These are phyloP conservation scores for Emydomyces testavorans DNA, from an alignment of 2,329 filamentous ascomycete genomes.

Conservation along the genomic window DNA sequence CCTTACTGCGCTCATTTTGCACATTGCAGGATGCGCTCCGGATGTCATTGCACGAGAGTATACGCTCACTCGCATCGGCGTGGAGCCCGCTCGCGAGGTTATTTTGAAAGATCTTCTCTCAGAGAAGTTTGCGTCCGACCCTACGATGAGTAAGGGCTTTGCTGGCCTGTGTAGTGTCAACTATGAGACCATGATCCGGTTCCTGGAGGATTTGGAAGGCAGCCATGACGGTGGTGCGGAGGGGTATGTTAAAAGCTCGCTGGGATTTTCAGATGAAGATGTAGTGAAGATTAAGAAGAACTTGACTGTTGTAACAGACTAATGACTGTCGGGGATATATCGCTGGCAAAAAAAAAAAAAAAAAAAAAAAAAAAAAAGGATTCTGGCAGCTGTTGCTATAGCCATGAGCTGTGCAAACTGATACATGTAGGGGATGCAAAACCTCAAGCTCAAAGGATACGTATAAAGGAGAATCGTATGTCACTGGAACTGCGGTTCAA, in stretches of 20 bases:
- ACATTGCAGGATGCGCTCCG: constrained; percentile 50
- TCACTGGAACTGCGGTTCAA: too few species aligned
- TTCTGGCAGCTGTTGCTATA: too few species aligned
- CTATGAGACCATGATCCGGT: constrained; percentile 41
- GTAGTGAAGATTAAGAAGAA: constrained; percentile 41
- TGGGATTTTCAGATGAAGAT: constrained; percentile 46
- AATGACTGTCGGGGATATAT: too few species aligned
- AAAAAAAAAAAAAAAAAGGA: too few species aligned
- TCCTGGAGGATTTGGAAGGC: constrained; percentile 44
- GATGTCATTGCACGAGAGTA: constrained; percentile 40
- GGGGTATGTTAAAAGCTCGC: constrained; percentile 48
- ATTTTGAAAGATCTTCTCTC: constrained; percentile 39
- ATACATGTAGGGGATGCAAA: too few species aligned
- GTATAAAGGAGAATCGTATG: too few species aligned
- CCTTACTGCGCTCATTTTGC: constrained; percentile 53
- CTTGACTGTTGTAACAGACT: constrained; percentile 22
- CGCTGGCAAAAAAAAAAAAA: too few species aligned
- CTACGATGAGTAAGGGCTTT: constrained; percentile 33
- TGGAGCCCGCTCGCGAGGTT: constrained; percentile 38
- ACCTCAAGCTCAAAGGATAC: too few species aligned
- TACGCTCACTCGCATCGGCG: constrained; percentile 22
- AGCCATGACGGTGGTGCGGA: constrained; percentile 51
- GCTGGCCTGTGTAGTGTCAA: constrained; percentile 20
- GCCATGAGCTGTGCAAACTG: too few species aligned
- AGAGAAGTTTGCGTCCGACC: constrained; percentile 34